These are phyloP conservation scores for Alternaria postmessia DNA, from an alignment of 2,329 filamentous ascomycete genomes.

Conservation along the genomic window DNA sequence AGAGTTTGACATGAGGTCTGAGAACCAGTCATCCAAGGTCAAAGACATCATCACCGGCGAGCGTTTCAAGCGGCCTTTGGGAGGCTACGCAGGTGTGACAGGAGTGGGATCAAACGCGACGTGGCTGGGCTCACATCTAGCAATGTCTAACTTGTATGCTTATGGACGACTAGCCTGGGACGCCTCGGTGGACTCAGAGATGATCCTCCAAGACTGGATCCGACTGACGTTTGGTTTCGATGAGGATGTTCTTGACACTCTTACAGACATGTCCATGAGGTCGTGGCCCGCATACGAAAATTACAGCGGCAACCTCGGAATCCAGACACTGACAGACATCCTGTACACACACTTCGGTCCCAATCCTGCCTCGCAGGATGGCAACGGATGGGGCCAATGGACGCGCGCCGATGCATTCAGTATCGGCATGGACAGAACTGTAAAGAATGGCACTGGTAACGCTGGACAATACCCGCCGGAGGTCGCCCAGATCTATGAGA, in stretches of 20 bases:
- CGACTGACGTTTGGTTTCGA: conserved; percentile 70
- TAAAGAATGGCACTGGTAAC: conserved; percentile 71
- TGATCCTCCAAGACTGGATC: conserved; percentile 71
- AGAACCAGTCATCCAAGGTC: conserved; percentile 64
- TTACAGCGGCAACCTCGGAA: conserved; percentile 74
- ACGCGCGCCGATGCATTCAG: conserved; percentile 67
- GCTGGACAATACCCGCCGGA: conserved; percentile 72
- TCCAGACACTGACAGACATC: conserved; percentile 74
- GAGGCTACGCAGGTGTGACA: conserved; percentile 71
- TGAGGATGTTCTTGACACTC: conserved; percentile 62
- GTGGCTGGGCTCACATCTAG: conserved; percentile 74
- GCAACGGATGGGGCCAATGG: conserved; percentile 76
- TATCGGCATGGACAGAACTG: conserved; percentile 77
- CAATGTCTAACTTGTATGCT: conserved; percentile 72
- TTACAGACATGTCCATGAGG: conserved; percentile 70
- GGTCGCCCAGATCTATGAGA: conserved; percentile 66
- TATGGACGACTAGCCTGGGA: conserved; percentile 74
- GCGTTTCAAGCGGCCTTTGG: conserved; percentile 64
- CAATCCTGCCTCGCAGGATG: conserved; percentile 71
- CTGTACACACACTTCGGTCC: conserved; percentile 73
- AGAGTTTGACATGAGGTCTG: conserved; percentile 71
- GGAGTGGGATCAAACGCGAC: conserved; percentile 72
- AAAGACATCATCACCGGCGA: conserved; percentile 68
- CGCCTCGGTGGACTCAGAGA: conserved; percentile 58
- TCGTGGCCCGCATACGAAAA: conserved; percentile 77